Conservation (phyloP, 148 eudicot genomes). For the Nepenthes mirabilis region DNA sequence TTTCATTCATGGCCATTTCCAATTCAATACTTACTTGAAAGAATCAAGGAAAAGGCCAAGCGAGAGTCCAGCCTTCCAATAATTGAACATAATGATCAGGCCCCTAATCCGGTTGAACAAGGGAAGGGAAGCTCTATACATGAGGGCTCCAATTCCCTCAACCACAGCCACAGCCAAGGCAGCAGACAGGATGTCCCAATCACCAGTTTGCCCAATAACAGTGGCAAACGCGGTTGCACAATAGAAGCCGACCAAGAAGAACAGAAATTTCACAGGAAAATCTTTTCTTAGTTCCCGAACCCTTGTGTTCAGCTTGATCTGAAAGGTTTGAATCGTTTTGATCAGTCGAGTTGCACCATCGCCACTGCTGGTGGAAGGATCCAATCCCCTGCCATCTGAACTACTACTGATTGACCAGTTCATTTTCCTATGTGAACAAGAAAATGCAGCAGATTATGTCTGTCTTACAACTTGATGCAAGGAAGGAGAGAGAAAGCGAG, state of each 20-base stretch:
- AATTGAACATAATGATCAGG: constrained; percentile 54
- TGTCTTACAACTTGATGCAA: too few relatives aligned
- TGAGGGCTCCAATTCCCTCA: constrained; percentile 90
- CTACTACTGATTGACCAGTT: constrained; percentile 50
- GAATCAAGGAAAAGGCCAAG: constrained; percentile 92
- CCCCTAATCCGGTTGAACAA: constrained; percentile 24
- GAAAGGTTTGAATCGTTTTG: constrained; percentile 33
- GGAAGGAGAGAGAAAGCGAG: too few relatives aligned
- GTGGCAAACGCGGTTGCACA: constrained; percentile 90
- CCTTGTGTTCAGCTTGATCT: constrained; percentile 29
- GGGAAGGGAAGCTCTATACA: constrained; percentile 51
- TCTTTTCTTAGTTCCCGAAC: constrained; percentile 40
- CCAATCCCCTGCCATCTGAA: constrained; percentile 25
- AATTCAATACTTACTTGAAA: constrained; percentile 43
- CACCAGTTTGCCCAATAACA: constrained; percentile 90
- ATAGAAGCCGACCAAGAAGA: constrained; percentile 78
- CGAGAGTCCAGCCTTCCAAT: constrained; percentile 81
- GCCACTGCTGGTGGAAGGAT: constrained; percentile 18
- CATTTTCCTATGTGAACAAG: constrained; percentile 24
- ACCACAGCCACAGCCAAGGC: constrained; percentile 75
- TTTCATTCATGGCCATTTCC: neutral
- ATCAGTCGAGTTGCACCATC: constrained; percentile 59
- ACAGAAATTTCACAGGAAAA: constrained; percentile 50
- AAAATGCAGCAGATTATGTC: too few relatives aligned
- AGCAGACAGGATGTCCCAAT: constrained; percentile 90